phyloP scores from a whole-genome alignment of 108 stramenopile genomes.

The Pseudonitzschia delicatissima region DNA sequence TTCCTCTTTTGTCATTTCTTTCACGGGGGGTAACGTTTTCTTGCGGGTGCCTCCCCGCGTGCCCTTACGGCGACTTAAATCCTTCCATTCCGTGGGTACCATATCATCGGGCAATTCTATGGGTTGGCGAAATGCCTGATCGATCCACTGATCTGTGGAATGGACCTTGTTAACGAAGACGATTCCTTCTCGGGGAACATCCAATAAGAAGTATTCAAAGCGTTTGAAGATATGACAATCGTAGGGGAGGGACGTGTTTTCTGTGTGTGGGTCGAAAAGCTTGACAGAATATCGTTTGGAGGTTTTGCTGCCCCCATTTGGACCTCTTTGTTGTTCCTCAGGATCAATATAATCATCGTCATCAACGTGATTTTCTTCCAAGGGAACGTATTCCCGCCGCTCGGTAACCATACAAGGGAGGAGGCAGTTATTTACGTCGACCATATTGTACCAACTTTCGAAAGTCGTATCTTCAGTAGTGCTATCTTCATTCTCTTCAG shows the following conservation, averaged over 20 bases:
- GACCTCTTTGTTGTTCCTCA: background rate
- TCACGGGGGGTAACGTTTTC: background rate
- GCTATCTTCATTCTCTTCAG: slow-evolving; percentile 4
- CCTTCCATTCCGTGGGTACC: slow-evolving; percentile 29
- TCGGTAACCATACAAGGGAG: slow-evolving; percentile 32
- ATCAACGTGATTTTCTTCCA: slow-evolving; percentile 3
- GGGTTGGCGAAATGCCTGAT: slow-evolving; percentile 44
- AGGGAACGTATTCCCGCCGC: slow-evolving; percentile 5
- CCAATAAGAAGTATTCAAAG: slow-evolving; percentile 21
- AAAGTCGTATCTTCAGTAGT: slow-evolving; percentile 5
- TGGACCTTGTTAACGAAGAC: slow-evolving; percentile 14
- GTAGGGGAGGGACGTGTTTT: slow-evolving; percentile 19
- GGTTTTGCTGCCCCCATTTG: background rate
- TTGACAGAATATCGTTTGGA: slow-evolving; percentile 17
- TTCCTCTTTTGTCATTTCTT: background rate
- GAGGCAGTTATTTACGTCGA: slow-evolving; percentile 8
- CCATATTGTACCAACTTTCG: slow-evolving; percentile 12
- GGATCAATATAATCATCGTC: background rate
- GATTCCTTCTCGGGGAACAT: slow-evolving; percentile 45
- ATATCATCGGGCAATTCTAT: slow-evolving; percentile 42
- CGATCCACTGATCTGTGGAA: slow-evolving; percentile 23
- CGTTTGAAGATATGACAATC: slow-evolving; percentile 22
- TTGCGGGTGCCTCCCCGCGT: background rate
- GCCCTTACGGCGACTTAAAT: background rate
- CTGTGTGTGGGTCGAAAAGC: slow-evolving; percentile 17